Conservation (phyloP, 345 rosid genomes). For the Aquilaria malaccensis region DNA sequence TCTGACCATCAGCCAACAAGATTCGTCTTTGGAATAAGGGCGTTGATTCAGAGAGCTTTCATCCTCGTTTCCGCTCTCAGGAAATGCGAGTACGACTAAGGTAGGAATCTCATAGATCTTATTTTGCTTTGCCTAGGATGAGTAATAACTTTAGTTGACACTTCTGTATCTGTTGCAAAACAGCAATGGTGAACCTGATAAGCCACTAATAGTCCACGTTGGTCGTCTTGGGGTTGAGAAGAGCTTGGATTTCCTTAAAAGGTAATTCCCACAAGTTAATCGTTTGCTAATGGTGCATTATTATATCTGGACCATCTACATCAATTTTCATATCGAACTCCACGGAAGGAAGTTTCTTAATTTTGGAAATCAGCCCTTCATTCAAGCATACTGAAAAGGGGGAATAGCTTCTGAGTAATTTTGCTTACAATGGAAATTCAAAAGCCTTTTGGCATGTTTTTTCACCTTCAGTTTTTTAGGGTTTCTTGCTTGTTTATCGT, state of each 20-base stretch:
- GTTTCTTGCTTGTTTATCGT: too few species aligned
- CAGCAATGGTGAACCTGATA: constrained; percentile 91
- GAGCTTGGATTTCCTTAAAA: constrained; percentile 90
- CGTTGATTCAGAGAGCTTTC: constrained; percentile 90
- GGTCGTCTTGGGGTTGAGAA: constrained; percentile 96
- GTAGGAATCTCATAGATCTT: constrained; percentile 20
- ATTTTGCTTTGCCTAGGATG: too few species aligned
- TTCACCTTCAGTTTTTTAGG: too few species aligned
- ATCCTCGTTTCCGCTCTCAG: constrained; percentile 65
- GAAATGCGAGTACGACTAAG: constrained; percentile 87
- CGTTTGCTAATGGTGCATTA: neutral
- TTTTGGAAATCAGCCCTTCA: too few species aligned
- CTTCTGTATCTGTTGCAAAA: constrained; percentile 13
- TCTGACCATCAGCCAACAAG: constrained; percentile 59
- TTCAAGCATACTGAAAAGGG: too few species aligned
- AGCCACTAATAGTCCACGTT: constrained; percentile 85
- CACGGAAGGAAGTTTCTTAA: too few species aligned
- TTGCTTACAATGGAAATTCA: too few species aligned
- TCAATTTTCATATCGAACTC: neutral
- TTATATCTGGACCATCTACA: neutral
- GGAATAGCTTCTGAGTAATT: too few species aligned
- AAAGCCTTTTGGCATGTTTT: too few species aligned
- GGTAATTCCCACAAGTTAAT: constrained; percentile 21
- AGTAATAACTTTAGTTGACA: neutral
- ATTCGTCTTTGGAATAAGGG: constrained; percentile 98